A percentile compares a stretch with the other conserved stretches of the same genome.
Conservation (phyloP, 306 rosid species). For the Geum urbanum region DNA sequence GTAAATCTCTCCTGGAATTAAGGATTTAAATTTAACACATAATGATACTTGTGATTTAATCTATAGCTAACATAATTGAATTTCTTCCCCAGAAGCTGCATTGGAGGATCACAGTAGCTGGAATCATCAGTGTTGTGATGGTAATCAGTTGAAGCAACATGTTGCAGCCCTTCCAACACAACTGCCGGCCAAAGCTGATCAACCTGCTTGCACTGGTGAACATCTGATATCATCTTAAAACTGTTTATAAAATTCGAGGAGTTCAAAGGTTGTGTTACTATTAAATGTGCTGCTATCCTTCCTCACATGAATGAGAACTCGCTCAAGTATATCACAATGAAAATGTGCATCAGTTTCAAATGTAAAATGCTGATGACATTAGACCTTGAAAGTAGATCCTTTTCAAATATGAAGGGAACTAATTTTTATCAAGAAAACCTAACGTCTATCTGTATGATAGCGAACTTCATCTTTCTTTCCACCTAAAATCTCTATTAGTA, state of each 20-base stretch:
- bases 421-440: neutral
- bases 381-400: constrained; percentile 1
- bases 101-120: constrained; percentile 44
- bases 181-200: constrained; percentile 87
- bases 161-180: constrained; percentile 70
- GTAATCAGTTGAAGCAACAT: constrained; percentile 49
- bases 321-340: neutral
- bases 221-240: constrained; percentile 9
- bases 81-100: constrained; percentile 43
- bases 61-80: constrained; percentile 18
- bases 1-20: constrained; percentile 16
- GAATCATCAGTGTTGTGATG: constrained; percentile 56
- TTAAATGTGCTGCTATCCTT: neutral
- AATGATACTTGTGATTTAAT: constrained; percentile 11
- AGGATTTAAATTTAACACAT: neutral
- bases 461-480: neutral
- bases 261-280: constrained; percentile 2
- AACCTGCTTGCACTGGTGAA: constrained; percentile 79
- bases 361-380: neutral
- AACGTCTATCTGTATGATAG: neutral
- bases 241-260: neutral
- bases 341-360: neutral
- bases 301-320: neutral
- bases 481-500: neutral
- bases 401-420: neutral